Evolutionary conservation across 441 rosid species (phyloP).

Genomic region (Gossypium laxum): DNA sequence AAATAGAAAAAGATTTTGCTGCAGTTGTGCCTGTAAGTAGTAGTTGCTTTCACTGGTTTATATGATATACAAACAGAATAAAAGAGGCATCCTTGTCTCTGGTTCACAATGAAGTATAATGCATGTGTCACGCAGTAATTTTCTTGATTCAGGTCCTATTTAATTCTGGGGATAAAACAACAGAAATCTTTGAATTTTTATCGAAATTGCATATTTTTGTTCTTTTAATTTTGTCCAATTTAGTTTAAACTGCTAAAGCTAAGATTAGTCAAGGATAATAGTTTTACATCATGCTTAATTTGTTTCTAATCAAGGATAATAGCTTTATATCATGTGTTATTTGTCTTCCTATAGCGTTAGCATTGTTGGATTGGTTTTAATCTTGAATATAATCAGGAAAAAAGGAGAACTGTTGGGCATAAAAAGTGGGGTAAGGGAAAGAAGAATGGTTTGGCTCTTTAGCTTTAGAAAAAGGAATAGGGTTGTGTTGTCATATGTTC

Average conservation of each 20-base stretch:
- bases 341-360: neutral
- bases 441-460: neutral
- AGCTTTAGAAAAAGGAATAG: neutral
- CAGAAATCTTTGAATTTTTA: neutral
- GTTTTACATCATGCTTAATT: neutral
- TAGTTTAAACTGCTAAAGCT: conserved; percentile 4
- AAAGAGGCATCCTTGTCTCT: neutral
- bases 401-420: neutral
- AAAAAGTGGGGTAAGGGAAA: neutral
- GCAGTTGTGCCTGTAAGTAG: conserved; percentile 36
- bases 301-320: neutral
- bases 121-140: neutral
- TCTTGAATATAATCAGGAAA: neutral
- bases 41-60: neutral
- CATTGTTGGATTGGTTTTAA: neutral
- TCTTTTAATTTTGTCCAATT: neutral
- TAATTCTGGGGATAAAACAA: neutral
- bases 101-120: neutral
- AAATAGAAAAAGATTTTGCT: conserved; percentile 41
- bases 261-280: neutral
- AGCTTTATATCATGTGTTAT: neutral
- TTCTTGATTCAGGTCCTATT: neutral
- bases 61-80: neutral
- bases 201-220: neutral
- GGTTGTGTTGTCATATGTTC: neutral